Evolutionary conservation across 73 alveolate species (phyloP), one percentile per base, ranked within the genome.

Genomic region (Stentor roeselii): DNA sequence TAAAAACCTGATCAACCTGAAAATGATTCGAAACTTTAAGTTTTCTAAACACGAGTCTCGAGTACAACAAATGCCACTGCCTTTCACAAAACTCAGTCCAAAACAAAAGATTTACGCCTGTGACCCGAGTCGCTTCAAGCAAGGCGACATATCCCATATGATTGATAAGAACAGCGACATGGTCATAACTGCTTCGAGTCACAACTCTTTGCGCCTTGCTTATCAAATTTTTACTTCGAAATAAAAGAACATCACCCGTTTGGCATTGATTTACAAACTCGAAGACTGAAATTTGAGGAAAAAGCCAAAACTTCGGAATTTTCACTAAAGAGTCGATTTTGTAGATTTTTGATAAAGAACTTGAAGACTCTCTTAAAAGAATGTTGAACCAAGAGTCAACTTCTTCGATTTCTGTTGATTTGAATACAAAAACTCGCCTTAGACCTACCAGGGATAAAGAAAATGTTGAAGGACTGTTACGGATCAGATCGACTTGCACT

Each of bases 161-260:
- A 42, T 86, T 89, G 85, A 88, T 92, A 27, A 93, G 83, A 36
- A 94, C 82, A 2, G 92, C 92, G 37, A 86, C 92, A 86, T 86
- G 92, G 76, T 86, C 92, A 83, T 83, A 86, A 34, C 83, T 86
- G 60, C 92, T 84, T 82, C 83, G 82, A 0, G 91, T 86, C 3
- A 86, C n/a, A 36, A 78, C 58, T 84, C 92, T 80, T 42, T 86
- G 83, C 27, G 82, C 60, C 4, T 42, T 40, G 3, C 86, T 42
- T n/a, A 83, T 61, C 34, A 83, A 36, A 61, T 80, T n/a, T 83
- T 86, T 83, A 59, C 83, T 67, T 83, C 60, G 36, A 74, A 83
- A 86, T 3, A 86, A 78, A 30, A 86, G 30, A 40, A 86, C 32
- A 82, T 86, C 92, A 3, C 87, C 86, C 61, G 86, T 41, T 3